Conservation (phyloP, 1,284 basidiomycete species). For the Lignosus rhinocerotis region DNA sequence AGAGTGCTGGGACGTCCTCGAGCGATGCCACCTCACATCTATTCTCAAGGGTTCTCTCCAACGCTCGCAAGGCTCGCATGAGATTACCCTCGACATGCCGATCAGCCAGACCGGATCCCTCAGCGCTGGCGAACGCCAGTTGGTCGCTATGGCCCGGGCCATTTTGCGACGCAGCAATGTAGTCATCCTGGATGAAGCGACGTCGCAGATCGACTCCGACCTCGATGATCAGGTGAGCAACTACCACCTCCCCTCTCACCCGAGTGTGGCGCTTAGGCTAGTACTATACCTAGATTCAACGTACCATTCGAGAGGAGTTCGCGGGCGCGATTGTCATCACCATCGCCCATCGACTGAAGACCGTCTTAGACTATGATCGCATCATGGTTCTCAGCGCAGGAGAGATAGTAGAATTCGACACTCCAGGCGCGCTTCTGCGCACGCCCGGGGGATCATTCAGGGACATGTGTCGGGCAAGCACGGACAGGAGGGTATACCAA, state of each 20-base stretch:
- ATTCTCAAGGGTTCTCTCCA: constrained; percentile 36
- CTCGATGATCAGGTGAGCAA: constrained; percentile 64
- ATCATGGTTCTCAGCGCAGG: constrained; percentile 78
- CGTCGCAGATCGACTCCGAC: constrained; percentile 74
- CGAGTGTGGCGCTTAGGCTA: too few species aligned
- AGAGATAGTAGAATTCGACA: constrained; percentile 69
- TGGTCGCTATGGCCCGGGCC: constrained; percentile 74
- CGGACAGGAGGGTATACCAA: constrained; percentile 47
- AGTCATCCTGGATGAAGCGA: constrained; percentile 86
- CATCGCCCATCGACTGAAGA: constrained; percentile 78
- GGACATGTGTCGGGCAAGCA: constrained; percentile 68
- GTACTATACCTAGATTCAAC: constrained; percentile 62
- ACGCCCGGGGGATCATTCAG: constrained; percentile 63
- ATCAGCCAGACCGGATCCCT: constrained; percentile 71
- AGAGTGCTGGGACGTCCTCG: constrained; percentile 66
- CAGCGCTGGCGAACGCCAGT: constrained; percentile 80
- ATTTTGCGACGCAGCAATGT: constrained; percentile 76
- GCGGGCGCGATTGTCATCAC: constrained; percentile 76
- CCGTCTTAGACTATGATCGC: constrained; percentile 79
- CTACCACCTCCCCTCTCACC: too few species aligned
- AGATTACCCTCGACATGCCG: constrained; percentile 54
- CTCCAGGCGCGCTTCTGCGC: constrained; percentile 61
- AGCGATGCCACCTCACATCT: constrained; percentile 59
- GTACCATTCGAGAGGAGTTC: constrained; percentile 78
- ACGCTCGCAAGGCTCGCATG: constrained; percentile 8